A percentile compares a stretch with the other conserved stretches of the same genome.
Evolutionary conservation across 2,329 filamentous ascomycete species (phyloP).

Genomic region (Fusarium avenaceum): DNA sequence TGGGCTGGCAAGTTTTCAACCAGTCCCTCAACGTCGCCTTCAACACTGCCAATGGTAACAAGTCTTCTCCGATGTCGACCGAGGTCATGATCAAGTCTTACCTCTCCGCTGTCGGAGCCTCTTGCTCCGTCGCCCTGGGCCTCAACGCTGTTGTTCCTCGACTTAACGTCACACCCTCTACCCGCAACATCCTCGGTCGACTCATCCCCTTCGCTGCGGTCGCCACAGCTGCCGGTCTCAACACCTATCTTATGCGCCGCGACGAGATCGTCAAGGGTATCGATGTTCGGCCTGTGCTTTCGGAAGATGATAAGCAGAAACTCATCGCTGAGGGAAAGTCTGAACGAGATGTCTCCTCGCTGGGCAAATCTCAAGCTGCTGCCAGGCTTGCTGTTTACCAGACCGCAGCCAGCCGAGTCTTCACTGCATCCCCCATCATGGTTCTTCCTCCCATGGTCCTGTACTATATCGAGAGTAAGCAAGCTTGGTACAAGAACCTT

Average conservation of each 20-base stretch:
- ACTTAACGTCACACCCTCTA: slow-evolving; percentile 81
- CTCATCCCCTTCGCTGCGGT: slow-evolving; percentile 97
- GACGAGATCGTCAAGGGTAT: slow-evolving; percentile 96
- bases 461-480: slow-evolving; percentile 78
- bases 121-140: slow-evolving; percentile 92
- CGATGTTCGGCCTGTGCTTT: slow-evolving; percentile 87
- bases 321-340: slow-evolving; percentile 69
- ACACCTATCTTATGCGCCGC: slow-evolving; percentile 97
- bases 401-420: slow-evolving; percentile 89
- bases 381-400: slow-evolving; percentile 91
- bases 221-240: slow-evolving; percentile 88
- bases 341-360: slow-evolving; percentile 74
- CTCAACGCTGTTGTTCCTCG: slow-evolving; percentile 91
- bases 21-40: slow-evolving; percentile 98
- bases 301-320: slow-evolving; percentile 74
- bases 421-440: slow-evolving; percentile 98
- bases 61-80: slow-evolving; percentile 88
- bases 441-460: slow-evolving; percentile 90
- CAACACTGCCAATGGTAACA: slow-evolving; percentile 98
- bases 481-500: slow-evolving; percentile 56
- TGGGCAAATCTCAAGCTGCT: slow-evolving; percentile 90
- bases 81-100: slow-evolving; percentile 90
- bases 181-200: slow-evolving; percentile 82
- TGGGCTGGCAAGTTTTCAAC: slow-evolving; percentile 96
- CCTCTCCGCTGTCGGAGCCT: slow-evolving; percentile 89